A percentile compares a stretch with the other conserved stretches of the same genome.
Evolutionary conservation across 2,329 filamentous ascomycete species (phyloP).

Genomic region (Nemania sp.): DNA sequence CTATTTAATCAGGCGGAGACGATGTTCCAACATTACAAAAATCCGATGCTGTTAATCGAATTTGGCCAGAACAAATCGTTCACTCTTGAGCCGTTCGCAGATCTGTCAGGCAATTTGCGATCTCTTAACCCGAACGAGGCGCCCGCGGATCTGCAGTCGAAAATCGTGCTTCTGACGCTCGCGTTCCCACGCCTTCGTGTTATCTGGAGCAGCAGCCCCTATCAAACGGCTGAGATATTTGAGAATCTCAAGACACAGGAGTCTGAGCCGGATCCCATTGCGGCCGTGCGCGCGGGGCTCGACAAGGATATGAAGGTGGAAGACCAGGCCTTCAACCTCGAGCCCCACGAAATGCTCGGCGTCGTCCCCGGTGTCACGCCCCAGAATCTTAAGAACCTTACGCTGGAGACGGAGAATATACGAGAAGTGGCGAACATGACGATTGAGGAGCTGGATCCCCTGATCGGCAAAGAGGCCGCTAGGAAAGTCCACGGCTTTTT

Average conservation of each 20-base stretch:
- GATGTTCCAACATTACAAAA: slow-evolving; percentile 93
- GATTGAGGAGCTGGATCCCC: slow-evolving; percentile 68
- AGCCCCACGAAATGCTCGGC: slow-evolving; percentile 88
- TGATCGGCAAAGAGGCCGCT: slow-evolving; percentile 78
- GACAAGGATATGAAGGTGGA: slow-evolving; percentile 64
- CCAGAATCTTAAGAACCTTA: slow-evolving; percentile 74
- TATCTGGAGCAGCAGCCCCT: slow-evolving; percentile 91
- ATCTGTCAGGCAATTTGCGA: slow-evolving; percentile 63
- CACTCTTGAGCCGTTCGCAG: slow-evolving; percentile 81
- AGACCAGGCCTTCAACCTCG: slow-evolving; percentile 76
- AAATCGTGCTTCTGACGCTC: slow-evolving; percentile 88
- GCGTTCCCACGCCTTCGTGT: slow-evolving; percentile 88
- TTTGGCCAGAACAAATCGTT: slow-evolving; percentile 98
- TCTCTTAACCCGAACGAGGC: slow-evolving; percentile 63
- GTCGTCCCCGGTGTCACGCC: slow-evolving; percentile 82
- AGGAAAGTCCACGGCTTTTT: slow-evolving; percentile 83
- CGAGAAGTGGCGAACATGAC: slow-evolving; percentile 84
- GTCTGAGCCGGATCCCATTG: slow-evolving; percentile 85
- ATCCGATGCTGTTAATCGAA: slow-evolving; percentile 90
- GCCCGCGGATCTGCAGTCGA: slow-evolving; percentile 81
- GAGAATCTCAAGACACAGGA: slow-evolving; percentile 88
- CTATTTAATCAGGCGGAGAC: slow-evolving; percentile 90
- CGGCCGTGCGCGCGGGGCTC: slow-evolving; percentile 81
- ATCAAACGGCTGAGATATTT: slow-evolving; percentile 97
- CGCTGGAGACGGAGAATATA: slow-evolving; percentile 74